Evolutionary conservation across 345 rosid species (phyloP).

Genomic region (Salix caprea): DNA sequence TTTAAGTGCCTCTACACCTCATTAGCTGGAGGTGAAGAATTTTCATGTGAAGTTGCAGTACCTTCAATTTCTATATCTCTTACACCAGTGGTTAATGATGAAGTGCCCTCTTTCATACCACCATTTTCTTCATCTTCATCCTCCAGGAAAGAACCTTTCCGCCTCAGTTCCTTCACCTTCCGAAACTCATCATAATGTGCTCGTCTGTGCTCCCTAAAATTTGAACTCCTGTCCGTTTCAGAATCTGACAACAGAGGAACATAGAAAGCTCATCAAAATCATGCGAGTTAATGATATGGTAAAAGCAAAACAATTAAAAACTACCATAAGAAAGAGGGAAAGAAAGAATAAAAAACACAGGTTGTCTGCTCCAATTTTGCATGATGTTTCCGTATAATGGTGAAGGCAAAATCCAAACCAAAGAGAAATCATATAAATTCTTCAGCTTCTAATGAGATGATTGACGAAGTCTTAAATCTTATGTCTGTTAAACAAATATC

Average conservation of each 20-base stretch:
- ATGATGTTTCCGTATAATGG: background rate
- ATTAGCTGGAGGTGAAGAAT: constrained; percentile 30
- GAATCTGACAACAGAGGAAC: constrained; percentile 29
- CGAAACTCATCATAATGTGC: constrained; percentile 85
- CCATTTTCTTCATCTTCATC: constrained; percentile 50
- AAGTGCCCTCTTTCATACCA: constrained; percentile 21
- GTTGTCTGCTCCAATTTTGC: background rate
- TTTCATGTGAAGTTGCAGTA: constrained; percentile 15
- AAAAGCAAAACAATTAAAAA: background rate
- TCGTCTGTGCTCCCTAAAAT: constrained; percentile 73
- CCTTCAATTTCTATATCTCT: constrained; percentile 46
- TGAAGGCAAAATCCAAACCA: background rate
- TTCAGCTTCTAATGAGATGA: background rate
- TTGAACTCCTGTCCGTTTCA: constrained; percentile 37
- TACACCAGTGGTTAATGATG: constrained; percentile 39
- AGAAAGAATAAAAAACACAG: background rate
- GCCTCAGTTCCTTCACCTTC: constrained; percentile 71
- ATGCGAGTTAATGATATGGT: background rate
- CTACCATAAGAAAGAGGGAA: background rate
- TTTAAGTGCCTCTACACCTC: constrained; percentile 18
- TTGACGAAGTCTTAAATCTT: background rate
- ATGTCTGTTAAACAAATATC: background rate
- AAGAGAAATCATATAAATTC: background rate
- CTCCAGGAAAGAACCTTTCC: constrained; percentile 56
- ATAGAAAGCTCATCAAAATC: constrained; percentile 1